A percentile compares a stretch with the other conserved stretches of the same genome.
Evolutionary conservation across 2,329 filamentous ascomycete species (phyloP).

Genomic region (Fusarium buharicum): DNA sequence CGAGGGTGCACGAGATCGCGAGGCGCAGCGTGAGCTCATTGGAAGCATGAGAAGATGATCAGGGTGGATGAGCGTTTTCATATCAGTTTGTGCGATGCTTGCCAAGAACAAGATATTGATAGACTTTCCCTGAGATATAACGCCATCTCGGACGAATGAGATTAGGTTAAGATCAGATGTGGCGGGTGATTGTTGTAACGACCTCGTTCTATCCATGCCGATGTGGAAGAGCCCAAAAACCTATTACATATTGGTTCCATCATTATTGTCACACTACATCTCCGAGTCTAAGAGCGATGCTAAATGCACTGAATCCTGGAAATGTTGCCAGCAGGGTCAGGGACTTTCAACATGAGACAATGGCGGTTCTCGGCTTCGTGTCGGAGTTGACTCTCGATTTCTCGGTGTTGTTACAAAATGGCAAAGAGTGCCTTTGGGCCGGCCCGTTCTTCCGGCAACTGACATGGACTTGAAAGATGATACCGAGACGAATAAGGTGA

Average conservation of each 20-base stretch:
- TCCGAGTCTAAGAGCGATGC: too few species aligned
- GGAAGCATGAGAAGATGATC: slow-evolving; percentile 64
- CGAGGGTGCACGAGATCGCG: slow-evolving; percentile 83
- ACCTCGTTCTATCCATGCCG: background rate
- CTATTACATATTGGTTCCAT: too few species aligned
- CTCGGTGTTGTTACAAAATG: background rate
- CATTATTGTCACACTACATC: too few species aligned
- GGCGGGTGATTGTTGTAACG: background rate
- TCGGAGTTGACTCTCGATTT: background rate
- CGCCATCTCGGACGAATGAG: slow-evolving; percentile 6
- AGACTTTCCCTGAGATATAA: slow-evolving; percentile 16
- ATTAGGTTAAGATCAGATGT: slow-evolving; percentile 14
- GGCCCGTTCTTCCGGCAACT: slow-evolving; percentile 14
- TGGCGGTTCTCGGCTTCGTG: background rate
- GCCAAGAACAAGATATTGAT: slow-evolving; percentile 25
- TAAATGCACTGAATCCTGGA: background rate
- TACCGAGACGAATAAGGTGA: slow-evolving; percentile 2
- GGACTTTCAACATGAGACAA: background rate
- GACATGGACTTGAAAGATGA: background rate
- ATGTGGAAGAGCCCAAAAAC: background rate
- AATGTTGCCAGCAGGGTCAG: background rate
- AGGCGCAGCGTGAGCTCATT: slow-evolving; percentile 90
- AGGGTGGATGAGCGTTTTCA: background rate
- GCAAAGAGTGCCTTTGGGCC: background rate
- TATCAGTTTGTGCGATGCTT: slow-evolving; percentile 9